These are phyloP conservation scores for Kokia cookei DNA, from an alignment of 441 rosid species.

Conservation along the genomic window DNA sequence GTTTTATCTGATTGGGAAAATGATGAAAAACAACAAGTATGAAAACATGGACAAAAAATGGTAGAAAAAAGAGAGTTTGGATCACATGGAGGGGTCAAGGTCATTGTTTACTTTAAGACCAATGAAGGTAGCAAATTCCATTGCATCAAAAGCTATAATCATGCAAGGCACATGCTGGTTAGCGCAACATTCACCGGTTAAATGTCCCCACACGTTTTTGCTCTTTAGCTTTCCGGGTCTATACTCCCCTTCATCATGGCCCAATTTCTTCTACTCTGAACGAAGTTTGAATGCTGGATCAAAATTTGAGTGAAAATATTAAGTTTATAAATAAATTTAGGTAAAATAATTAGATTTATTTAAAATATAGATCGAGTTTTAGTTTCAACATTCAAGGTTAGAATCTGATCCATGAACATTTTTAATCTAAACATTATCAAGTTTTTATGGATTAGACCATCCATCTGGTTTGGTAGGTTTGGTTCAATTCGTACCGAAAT, in stretches of 20 bases:
- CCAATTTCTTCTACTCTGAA: neutral
- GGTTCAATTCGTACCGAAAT: too few relatives aligned
- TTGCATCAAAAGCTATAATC: conserved; percentile 10
- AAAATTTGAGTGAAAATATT: too few relatives aligned
- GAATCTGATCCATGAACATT: too few relatives aligned
- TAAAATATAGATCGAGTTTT: too few relatives aligned
- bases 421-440: too few relatives aligned
- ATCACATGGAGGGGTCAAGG: conserved; percentile 27
- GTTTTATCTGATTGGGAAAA: neutral
- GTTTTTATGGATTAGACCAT: too few relatives aligned
- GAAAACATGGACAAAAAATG: neutral
- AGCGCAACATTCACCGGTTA: conserved; percentile 11
- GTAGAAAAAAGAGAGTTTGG: neutral
- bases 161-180: conserved; percentile 30
- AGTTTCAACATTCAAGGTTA: too few relatives aligned
- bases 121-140: neutral
- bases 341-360: rapidly evolving
- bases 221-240: neutral
- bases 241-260: neutral
- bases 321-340: rapidly evolving
- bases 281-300: too few relatives aligned
- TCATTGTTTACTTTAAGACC: conserved; percentile 15
- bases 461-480: too few relatives aligned
- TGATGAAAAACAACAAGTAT: neutral
- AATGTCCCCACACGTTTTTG: conserved; percentile 37